Percentiles rank a stretch among this genome's conserved stretches.
Evolutionary conservation across 179 eudicot species (phyloP).

Genomic region (Silene noctiflora): DNA sequence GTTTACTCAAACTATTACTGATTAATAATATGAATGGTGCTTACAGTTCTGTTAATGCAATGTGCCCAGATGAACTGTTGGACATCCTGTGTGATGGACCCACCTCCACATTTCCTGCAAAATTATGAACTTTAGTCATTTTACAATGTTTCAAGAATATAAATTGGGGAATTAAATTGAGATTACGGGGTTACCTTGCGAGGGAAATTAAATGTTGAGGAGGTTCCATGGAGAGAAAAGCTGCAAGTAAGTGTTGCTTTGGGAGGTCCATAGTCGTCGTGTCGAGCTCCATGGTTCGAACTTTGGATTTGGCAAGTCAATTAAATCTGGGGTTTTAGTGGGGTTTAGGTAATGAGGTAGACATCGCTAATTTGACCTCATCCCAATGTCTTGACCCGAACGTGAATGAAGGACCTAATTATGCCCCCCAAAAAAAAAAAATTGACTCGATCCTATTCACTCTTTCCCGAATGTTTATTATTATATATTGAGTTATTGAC

Average conservation of each 20-base stretch:
- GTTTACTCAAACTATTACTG: too few species aligned
- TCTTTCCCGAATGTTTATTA: too few species aligned
- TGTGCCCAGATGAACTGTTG: slow-evolving; percentile 73
- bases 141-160: not conserved
- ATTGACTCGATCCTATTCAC: too few species aligned
- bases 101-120: slow-evolving; percentile 66
- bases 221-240: slow-evolving; percentile 88
- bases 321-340: too few species aligned
- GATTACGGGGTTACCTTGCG: slow-evolving; percentile 45
- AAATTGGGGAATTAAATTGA: too few species aligned
- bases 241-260: slow-evolving; percentile 44
- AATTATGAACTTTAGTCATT: not conserved
- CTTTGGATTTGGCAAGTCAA: too few species aligned
- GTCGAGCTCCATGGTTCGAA: not conserved
- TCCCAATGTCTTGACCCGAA: too few species aligned
- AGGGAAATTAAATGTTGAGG: slow-evolving; percentile 48
- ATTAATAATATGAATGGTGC: slow-evolving; percentile 7
- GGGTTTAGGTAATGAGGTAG: too few species aligned
- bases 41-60: slow-evolving; percentile 54
- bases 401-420: too few species aligned
- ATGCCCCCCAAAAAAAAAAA: too few species aligned
- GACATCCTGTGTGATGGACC: slow-evolving; percentile 56
- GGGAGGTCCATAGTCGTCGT: slow-evolving; percentile 33
- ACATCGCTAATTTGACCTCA: too few species aligned
- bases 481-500: too few species aligned